A percentile compares a stretch with the other conserved stretches of the same genome.
phyloP scores from a whole-genome alignment of 1,284 basidiomycete genomes.

The Ganoderma lingzhi region DNA sequence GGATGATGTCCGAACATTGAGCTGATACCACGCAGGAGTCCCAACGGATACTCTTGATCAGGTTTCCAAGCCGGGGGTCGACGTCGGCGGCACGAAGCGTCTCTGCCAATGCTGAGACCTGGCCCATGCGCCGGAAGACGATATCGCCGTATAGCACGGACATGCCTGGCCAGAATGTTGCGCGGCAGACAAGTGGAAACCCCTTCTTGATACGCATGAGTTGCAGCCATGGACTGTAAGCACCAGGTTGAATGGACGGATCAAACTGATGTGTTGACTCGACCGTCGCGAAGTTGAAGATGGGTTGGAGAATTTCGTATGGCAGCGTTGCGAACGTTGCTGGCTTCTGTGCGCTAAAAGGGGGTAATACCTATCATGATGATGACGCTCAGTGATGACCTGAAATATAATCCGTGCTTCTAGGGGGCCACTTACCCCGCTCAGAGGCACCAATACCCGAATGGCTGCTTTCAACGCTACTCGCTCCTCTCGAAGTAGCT shows the following conservation, averaged over 20 bases:
- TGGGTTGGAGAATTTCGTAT: background rate
- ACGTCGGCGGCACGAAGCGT: conserved; percentile 3
- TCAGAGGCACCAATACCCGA: background rate
- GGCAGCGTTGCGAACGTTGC: background rate
- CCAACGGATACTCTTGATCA: conserved; percentile 6
- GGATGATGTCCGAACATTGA: conserved; percentile 2
- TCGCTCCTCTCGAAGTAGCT: background rate
- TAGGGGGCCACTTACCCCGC: background rate
- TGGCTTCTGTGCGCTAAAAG: background rate
- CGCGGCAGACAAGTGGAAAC: conserved; percentile 9
- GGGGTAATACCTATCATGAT: background rate
- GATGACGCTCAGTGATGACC: background rate
- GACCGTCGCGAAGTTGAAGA: background rate
- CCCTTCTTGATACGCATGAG: conserved; percentile 2
- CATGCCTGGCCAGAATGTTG: conserved; percentile 7
- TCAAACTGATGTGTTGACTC: background rate
- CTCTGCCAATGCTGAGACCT: conserved; percentile 11
- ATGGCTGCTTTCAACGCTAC: background rate
- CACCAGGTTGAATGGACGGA: background rate
- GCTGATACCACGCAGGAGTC: conserved; percentile 4
- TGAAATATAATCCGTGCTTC: background rate
- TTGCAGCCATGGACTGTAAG: conserved; percentile 4
- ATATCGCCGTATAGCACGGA: conserved; percentile 12
- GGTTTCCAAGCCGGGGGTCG: background rate
- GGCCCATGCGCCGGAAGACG: conserved; percentile 16